phyloP scores from a whole-genome alignment of 2,329 filamentous ascomycete species.

The Coniochaeta prunicola region DNA sequence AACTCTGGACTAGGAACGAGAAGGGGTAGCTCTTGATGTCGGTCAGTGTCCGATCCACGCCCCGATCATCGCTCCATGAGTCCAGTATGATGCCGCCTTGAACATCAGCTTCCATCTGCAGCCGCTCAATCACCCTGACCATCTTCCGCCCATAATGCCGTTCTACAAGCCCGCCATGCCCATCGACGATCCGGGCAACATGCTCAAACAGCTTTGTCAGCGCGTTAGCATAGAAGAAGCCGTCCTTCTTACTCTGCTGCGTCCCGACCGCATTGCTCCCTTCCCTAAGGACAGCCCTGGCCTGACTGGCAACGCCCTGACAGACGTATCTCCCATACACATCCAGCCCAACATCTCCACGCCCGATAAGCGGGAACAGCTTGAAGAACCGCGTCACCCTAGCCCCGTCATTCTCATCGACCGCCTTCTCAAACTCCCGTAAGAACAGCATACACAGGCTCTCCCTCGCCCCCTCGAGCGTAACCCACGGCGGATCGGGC shows the following conservation, averaged over 20 bases:
- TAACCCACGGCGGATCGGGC: conserved; percentile 81
- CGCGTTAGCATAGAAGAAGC: conserved; percentile 85
- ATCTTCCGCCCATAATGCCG: conserved; percentile 96
- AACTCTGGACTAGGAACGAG: conserved; percentile 93
- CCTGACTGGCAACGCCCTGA: conserved; percentile 81
- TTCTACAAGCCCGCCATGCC: conserved; percentile 84
- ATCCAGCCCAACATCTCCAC: conserved; percentile 82
- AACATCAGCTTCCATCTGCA: conserved; percentile 92
- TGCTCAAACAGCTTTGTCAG: conserved; percentile 93
- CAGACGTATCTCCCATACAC: conserved; percentile 96
- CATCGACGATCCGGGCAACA: conserved; percentile 92
- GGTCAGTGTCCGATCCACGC: conserved; percentile 76
- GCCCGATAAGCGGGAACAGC: conserved; percentile 86
- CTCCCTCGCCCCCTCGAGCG: conserved; percentile 79
- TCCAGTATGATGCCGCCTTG: conserved; percentile 95
- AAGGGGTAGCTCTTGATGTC: conserved; percentile 98
- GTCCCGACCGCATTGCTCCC: conserved; percentile 40
- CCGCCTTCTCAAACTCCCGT: conserved; percentile 90
- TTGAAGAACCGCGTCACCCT: conserved; percentile 97
- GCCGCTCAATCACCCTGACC: conserved; percentile 83
- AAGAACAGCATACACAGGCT: conserved; percentile 86
- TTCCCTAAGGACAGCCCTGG: conserved; percentile 72
- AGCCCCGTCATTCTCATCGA: conserved; percentile 75
- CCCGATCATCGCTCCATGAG: conserved; percentile 87
- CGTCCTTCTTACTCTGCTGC: conserved; percentile 54